Conservation (phyloP, 2,329 filamentous ascomycete genomes). For the Colletotrichum zoysiae region DNA sequence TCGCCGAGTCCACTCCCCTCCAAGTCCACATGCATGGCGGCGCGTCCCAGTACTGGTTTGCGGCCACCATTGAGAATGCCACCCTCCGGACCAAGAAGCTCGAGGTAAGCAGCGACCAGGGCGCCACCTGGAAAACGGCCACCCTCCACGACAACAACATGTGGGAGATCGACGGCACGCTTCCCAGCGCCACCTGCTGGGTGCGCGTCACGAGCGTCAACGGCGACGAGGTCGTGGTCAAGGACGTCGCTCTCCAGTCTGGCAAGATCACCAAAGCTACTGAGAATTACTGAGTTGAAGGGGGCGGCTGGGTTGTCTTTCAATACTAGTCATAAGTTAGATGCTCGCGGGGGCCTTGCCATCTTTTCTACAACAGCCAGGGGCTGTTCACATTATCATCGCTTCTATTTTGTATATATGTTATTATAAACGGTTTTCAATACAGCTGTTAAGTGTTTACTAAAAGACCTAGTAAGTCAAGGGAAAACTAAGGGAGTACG, state of each 20-base stretch:
- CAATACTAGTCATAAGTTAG: background rate
- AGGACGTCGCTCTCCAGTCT: background rate
- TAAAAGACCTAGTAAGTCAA: no score
- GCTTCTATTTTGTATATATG: no score
- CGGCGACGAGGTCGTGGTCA: background rate
- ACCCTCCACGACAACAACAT: background rate
- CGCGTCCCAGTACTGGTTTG: slow-evolving; percentile 43
- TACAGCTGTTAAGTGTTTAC: no score
- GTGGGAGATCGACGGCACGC: background rate
- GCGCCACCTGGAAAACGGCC: background rate
- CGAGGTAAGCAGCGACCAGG: background rate
- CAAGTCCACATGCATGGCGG: slow-evolving; percentile 42
- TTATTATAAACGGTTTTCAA: no score
- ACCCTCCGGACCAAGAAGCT: slow-evolving; percentile 42
- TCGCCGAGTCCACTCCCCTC: slow-evolving; percentile 15
- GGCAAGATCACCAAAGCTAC: background rate
- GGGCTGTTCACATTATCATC: no score
- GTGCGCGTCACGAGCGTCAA: background rate
- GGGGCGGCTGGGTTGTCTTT: background rate
- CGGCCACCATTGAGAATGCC: slow-evolving; percentile 43
- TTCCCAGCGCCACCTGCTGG: background rate
- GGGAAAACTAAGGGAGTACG: no score
- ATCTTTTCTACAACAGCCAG: no score
- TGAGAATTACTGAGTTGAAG: background rate
- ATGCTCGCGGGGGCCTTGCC: no score